phyloP scores from a whole-genome alignment of 2,329 filamentous ascomycete species.

The Didymella glomerata region DNA sequence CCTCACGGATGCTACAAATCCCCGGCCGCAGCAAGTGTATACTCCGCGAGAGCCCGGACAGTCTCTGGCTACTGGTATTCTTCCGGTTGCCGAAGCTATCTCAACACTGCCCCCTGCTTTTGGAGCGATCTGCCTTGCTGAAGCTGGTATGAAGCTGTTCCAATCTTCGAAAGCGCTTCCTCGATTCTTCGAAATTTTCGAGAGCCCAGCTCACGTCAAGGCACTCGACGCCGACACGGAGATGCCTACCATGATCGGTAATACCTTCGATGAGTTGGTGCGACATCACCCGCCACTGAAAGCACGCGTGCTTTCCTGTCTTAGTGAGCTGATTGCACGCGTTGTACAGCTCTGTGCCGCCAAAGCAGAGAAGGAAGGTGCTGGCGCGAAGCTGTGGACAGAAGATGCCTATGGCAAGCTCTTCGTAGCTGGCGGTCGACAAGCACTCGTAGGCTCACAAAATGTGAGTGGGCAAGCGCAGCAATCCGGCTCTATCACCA shows the following conservation, averaged over 20 bases:
- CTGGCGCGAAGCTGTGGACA: slow-evolving; percentile 81
- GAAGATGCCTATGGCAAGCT: slow-evolving; percentile 66
- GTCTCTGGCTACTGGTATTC: slow-evolving; percentile 71
- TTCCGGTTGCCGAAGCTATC: slow-evolving; percentile 89
- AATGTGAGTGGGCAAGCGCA: slow-evolving; percentile 45
- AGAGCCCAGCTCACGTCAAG: slow-evolving; percentile 87
- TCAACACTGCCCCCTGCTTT: slow-evolving; percentile 85
- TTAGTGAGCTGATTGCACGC: slow-evolving; percentile 86
- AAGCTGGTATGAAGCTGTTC: slow-evolving; percentile 85
- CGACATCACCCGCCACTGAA: slow-evolving; percentile 90
- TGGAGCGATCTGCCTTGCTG: slow-evolving; percentile 92
- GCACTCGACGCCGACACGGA: slow-evolving; percentile 79
- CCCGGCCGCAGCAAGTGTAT: slow-evolving; percentile 29
- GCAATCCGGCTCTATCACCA: slow-evolving; percentile 23
- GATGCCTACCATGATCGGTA: slow-evolving; percentile 77
- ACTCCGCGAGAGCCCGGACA: slow-evolving; percentile 36
- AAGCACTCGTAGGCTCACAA: slow-evolving; percentile 51
- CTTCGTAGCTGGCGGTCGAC: slow-evolving; percentile 65
- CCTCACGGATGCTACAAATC: slow-evolving; percentile 24
- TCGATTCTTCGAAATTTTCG: slow-evolving; percentile 94
- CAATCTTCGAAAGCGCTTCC: slow-evolving; percentile 82
- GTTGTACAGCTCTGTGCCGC: slow-evolving; percentile 77
- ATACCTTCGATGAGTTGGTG: slow-evolving; percentile 90
- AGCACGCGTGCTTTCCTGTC: slow-evolving; percentile 79
- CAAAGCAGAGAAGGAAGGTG: slow-evolving; percentile 72